A percentile compares a stretch with the other conserved stretches of the same genome.
phyloP scores from a whole-genome alignment of 2,329 filamentous ascomycete genomes.

The Trichophyton mentagrophytes region DNA sequence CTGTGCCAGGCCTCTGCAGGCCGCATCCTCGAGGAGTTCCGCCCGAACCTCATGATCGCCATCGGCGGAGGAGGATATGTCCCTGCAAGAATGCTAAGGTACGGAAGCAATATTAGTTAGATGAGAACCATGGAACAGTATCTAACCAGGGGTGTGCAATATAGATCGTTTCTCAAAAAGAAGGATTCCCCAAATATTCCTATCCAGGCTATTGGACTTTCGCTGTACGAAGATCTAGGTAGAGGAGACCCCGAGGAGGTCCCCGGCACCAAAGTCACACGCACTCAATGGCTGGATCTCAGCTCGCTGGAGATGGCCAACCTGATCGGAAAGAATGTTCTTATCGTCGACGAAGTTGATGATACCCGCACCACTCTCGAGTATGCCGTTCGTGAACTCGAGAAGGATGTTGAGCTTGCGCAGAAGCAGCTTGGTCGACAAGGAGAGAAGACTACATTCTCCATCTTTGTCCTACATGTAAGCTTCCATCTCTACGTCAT shows the following conservation, averaged over 20 bases:
- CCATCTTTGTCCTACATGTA: slow-evolving; percentile 90
- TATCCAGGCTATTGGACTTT: slow-evolving; percentile 97
- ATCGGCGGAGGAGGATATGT: slow-evolving; percentile 97
- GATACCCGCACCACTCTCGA: slow-evolving; percentile 89
- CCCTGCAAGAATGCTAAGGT: slow-evolving; percentile 85
- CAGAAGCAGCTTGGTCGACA: slow-evolving; percentile 57
- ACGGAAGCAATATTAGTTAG: slow-evolving; percentile 11
- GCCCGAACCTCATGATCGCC: slow-evolving; percentile 94
- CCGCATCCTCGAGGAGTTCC: slow-evolving; percentile 69
- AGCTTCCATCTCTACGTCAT: slow-evolving; percentile 23
- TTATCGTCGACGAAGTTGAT: slow-evolving; percentile 92
- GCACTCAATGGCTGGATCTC: slow-evolving; percentile 96
- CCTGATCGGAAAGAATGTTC: slow-evolving; percentile 76
- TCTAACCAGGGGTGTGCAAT: neutral
- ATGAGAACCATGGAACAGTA: neutral
- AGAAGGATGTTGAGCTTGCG: slow-evolving; percentile 84
- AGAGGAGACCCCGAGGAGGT: slow-evolving; percentile 54
- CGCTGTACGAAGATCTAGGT: slow-evolving; percentile 78
- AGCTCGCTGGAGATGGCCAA: slow-evolving; percentile 75
- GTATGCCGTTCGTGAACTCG: slow-evolving; percentile 80
- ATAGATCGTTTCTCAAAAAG: slow-evolving; percentile 79
- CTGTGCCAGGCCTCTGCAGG: slow-evolving; percentile 79
- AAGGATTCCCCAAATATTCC: slow-evolving; percentile 84
- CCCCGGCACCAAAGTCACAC: slow-evolving; percentile 84
- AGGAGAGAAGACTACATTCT: slow-evolving; percentile 69